Evolutionary conservation across 2,329 filamentous ascomycete genomes (phyloP).

Genomic region (Coniochaeta sp.): DNA sequence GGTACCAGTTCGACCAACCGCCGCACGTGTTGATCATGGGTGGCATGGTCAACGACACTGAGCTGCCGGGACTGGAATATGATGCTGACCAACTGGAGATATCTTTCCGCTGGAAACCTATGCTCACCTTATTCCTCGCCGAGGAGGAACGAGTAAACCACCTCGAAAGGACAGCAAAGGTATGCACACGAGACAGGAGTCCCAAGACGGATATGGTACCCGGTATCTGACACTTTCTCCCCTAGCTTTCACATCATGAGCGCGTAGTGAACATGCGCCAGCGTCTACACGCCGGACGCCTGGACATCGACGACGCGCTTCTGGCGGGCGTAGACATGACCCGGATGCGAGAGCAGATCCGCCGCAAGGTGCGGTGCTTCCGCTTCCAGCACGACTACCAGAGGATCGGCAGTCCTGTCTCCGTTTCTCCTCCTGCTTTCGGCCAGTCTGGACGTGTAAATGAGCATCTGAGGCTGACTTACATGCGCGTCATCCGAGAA

Average conservation of each 20-base stretch:
- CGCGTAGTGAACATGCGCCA: background rate
- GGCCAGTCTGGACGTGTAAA: background rate
- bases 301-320: background rate
- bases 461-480: background rate
- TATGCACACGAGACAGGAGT: background rate
- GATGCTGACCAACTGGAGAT: background rate
- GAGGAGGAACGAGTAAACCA: background rate
- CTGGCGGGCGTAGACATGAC: background rate
- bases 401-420: background rate
- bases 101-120: background rate
- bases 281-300: background rate
- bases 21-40: background rate
- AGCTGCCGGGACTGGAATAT: background rate
- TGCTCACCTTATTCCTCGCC: background rate
- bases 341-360: background rate
- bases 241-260: background rate
- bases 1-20: background rate
- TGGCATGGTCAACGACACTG: background rate
- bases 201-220: background rate
- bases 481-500: background rate
- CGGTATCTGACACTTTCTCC: too few species aligned
- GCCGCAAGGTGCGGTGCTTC: background rate
- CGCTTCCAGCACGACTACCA: background rate
- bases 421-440: background rate
- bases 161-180: background rate